Evolutionary conservation across 495 filamentous ascomycete species (phyloP).

Genomic region (Aspergillus leporis): DNA sequence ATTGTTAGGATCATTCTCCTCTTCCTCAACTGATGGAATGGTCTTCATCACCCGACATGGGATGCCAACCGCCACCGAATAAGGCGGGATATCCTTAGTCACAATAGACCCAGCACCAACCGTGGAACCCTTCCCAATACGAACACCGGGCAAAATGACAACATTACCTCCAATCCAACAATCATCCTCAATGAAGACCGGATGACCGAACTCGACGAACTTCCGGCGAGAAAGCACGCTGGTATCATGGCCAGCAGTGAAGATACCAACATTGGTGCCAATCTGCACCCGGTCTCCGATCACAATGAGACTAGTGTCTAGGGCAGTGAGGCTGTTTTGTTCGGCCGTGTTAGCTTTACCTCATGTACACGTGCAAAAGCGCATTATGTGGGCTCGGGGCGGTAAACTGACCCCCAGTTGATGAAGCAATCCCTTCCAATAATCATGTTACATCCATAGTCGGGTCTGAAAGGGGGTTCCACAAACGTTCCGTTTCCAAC

Average conservation of each 20-base stretch:
- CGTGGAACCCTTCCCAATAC: conserved; percentile 46
- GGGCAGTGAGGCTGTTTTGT: conserved; percentile 49
- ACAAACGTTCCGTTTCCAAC: conserved; percentile 47
- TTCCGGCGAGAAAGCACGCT: conserved; percentile 65
- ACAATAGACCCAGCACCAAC: conserved; percentile 50
- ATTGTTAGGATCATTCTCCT: conserved; percentile 28
- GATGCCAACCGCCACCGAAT: conserved; percentile 40
- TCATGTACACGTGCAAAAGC: neutral
- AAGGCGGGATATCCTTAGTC: conserved; percentile 47
- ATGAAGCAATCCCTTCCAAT: conserved; percentile 53
- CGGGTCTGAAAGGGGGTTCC: conserved; percentile 52
- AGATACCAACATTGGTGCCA: conserved; percentile 71
- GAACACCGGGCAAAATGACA: conserved; percentile 70
- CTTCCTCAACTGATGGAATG: conserved; percentile 34
- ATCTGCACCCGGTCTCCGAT: conserved; percentile 76
- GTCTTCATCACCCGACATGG: conserved; percentile 41
- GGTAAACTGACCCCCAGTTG: conserved; percentile 51
- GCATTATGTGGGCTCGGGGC: too few relatives aligned
- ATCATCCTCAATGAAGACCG: conserved; percentile 76
- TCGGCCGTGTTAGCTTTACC: neutral
- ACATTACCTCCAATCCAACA: conserved; percentile 84
- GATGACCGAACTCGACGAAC: conserved; percentile 71
- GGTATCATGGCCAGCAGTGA: conserved; percentile 68
- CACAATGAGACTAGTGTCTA: conserved; percentile 73
- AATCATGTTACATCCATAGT: conserved; percentile 57